Evolutionary conservation across 805 yeast genomes (phyloP), one percentile per base, ranked within the genome.

Genomic region (Alloascoidea hylecoeti): DNA sequence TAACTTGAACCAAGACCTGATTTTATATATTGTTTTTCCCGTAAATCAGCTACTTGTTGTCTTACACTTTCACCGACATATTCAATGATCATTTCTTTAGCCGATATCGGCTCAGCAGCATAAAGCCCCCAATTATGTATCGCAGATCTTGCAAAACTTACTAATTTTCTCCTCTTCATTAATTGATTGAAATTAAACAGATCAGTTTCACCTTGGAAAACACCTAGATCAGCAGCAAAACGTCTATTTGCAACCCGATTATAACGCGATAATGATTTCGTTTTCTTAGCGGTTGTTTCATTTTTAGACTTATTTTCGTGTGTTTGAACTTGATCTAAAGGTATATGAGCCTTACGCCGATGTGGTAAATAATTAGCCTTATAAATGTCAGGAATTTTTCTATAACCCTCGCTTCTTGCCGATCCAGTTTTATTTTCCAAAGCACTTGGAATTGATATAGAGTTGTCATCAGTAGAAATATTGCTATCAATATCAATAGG

Each of bases 121-220:
- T 86, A 92, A 32, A 92, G 61, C 0, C 99, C 99, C 98, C 98
- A 92, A 51, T 89, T 85, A 56, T 92, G 98, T 50, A 92, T 92
- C 0, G 96, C 94, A 2, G 96, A 86, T 39, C 97, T 67, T 0
- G 96, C 96, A 64, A 88, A 88, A n/a, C 92, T 79, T 5, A 89
- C 96, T 0, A 95, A 95, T 51, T 89, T 89, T 56, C 80, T 83
- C 44, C 96, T 70, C 52, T 84, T 86, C 46, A 84, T 82, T 48
- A 89, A 68, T 44, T 89, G 94, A 53, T 88, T 89, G 58, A 85
- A 68, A 34, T 83, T 78, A 46, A 88, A 61, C 4, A 83, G 69
- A 49, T 85, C 96, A 1, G 82, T 76, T 48, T 83, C 94, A 2
- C 84, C 67, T 33, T 92, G 92, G n/a, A 43, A 43, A 47, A 73